phyloP scores from a whole-genome alignment of 805 yeast genomes.

The Barnettozyma siamensis region DNA sequence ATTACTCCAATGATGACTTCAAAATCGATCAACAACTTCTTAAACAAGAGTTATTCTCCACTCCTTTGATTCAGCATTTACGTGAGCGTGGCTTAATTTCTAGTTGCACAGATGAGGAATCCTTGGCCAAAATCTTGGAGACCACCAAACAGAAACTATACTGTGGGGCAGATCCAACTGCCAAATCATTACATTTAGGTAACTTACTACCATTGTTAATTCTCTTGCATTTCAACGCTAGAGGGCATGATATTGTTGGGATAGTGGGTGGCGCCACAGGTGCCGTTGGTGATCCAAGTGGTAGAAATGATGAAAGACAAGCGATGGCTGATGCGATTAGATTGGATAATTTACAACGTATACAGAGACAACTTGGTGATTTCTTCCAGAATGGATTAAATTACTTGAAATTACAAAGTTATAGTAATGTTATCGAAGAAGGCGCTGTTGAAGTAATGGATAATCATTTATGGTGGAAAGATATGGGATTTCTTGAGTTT shows the following conservation, averaged over 20 bases:
- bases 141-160: conserved; percentile 45
- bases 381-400: conserved; percentile 58
- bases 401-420: conserved; percentile 43
- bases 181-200: conserved; percentile 83
- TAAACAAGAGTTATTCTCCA: conserved; percentile 25
- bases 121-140: conserved; percentile 6
- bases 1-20: conserved; percentile 9
- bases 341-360: conserved; percentile 48
- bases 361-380: conserved; percentile 52
- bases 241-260: conserved; percentile 83
- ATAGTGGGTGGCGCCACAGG: conserved; percentile 96
- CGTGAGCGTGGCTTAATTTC: conserved; percentile 43
- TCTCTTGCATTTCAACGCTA: conserved; percentile 70
- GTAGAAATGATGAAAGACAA: conserved; percentile 70
- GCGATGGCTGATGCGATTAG: conserved; percentile 49
- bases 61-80: conserved; percentile 37
- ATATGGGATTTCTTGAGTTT: conserved; percentile 70
- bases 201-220: conserved; percentile 84
- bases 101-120: conserved; percentile 31
- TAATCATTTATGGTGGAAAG: conserved; percentile 84
- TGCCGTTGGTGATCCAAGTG: conserved; percentile 94
- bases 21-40: conserved; percentile 18
- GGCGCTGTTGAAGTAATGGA: conserved; percentile 47
- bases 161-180: conserved; percentile 97
- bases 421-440: conserved; percentile 26